Evolutionary conservation across 495 filamentous ascomycete genomes (phyloP).

Genomic region (Halenospora varia): DNA sequence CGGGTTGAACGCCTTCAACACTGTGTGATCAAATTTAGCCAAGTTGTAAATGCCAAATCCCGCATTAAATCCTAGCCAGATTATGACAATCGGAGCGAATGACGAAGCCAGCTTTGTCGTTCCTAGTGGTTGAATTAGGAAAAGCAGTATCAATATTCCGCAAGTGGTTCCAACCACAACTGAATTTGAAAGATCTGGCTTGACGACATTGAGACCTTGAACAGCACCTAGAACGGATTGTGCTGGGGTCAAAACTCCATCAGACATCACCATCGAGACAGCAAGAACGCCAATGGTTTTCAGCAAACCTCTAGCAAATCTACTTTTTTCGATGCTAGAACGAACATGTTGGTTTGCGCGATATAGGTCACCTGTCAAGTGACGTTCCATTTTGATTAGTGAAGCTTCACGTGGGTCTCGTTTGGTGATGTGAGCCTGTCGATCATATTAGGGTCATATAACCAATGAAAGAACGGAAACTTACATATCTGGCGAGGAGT

Average conservation of each 20-base stretch:
- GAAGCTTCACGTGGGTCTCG: constrained; percentile 21
- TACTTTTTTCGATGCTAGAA: constrained; percentile 52
- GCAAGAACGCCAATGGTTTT: constrained; percentile 65
- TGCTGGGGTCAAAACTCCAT: constrained; percentile 67
- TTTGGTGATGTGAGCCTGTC: constrained; percentile 29
- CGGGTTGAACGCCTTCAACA: constrained; percentile 66
- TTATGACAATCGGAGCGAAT: constrained; percentile 68
- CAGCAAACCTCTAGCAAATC: constrained; percentile 45
- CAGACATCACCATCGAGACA: constrained; percentile 64
- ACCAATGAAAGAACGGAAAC: neutral
- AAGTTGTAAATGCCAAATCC: constrained; percentile 67
- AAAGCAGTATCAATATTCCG: constrained; percentile 63
- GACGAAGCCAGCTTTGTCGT: constrained; percentile 54
- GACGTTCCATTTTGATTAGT: constrained; percentile 52
- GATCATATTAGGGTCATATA: no score
- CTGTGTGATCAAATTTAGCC: constrained; percentile 52
- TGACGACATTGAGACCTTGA: constrained; percentile 56
- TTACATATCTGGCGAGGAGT: constrained; percentile 56
- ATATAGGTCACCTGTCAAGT: constrained; percentile 48
- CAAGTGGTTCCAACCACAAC: constrained; percentile 65
- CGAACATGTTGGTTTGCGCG: constrained; percentile 46
- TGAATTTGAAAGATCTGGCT: constrained; percentile 38
- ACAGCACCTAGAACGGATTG: constrained; percentile 67
- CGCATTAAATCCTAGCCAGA: constrained; percentile 67
- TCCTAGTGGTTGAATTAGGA: constrained; percentile 65